A percentile compares a stretch with the other conserved stretches of the same genome.
These are phyloP conservation scores for Erythrophleum fordii DNA, from an alignment of 306 rosid species.

Conservation along the genomic window DNA sequence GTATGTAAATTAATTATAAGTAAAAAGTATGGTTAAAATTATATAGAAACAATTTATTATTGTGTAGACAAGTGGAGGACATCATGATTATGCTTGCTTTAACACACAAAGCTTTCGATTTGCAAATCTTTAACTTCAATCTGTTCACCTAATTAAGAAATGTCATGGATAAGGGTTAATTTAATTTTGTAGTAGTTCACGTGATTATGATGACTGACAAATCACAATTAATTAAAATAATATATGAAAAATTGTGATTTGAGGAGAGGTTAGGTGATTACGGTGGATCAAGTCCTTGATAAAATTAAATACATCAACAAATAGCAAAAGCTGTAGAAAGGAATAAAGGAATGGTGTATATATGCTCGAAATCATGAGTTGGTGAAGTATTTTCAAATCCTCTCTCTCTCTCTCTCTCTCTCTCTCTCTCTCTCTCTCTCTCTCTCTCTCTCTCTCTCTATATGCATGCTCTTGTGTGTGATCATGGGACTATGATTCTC, in stretches of 20 bases:
- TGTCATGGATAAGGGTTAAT: not conserved
- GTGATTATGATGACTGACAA: not conserved
- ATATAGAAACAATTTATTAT: not conserved
- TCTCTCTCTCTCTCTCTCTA: no score
- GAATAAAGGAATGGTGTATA: no score
- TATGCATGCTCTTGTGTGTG: constrained; percentile 13
- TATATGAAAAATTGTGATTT: no score
- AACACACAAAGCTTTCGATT: constrained; percentile 26
- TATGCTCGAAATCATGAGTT: no score
- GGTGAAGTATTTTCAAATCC: constrained; percentile 27
- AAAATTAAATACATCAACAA: no score
- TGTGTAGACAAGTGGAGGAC: constrained; percentile 48
- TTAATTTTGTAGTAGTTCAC: not conserved
- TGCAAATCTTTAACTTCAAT: no score
- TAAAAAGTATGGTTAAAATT: constrained; percentile 38
- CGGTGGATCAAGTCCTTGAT: constrained; percentile 43
- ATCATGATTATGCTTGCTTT: constrained; percentile 49
- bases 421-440: no score
- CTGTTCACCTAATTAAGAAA: no score
- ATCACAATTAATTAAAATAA: no score
- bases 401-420: no score
- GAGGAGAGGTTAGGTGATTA: constrained; percentile 40
- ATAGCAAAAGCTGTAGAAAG: not conserved
- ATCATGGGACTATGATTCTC: constrained; percentile 35
- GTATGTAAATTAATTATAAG: constrained; percentile 23